A percentile compares a stretch with the other conserved stretches of the same genome.
Evolutionary conservation across 1,284 basidiomycete species (phyloP).

Genomic region (Boletus smithii): DNA sequence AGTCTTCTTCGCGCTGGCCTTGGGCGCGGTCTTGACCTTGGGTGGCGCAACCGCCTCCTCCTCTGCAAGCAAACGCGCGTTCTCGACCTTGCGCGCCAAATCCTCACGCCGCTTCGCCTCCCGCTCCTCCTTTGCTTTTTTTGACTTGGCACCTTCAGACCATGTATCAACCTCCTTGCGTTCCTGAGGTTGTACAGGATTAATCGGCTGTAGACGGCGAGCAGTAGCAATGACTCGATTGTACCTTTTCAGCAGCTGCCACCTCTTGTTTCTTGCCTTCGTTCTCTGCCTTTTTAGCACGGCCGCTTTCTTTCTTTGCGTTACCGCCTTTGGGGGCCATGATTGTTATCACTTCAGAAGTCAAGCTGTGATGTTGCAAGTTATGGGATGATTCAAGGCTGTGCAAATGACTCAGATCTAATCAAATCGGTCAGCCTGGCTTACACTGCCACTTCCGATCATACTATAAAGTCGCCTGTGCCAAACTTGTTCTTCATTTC

Average conservation of each 20-base stretch:
- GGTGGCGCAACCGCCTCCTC: conserved; percentile 72
- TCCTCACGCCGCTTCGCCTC: conserved; percentile 76
- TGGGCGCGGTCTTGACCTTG: conserved; percentile 65
- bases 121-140: conserved; percentile 65
- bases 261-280: conserved; percentile 73
- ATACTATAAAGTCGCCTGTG: conserved; percentile 14
- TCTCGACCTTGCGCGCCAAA: conserved; percentile 73
- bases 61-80: conserved; percentile 73
- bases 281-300: conserved; percentile 92
- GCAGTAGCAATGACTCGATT: conserved; percentile 10
- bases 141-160: conserved; percentile 67
- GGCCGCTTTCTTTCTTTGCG: conserved; percentile 84
- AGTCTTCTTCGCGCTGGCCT: conserved; percentile 61
- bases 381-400: too few relatives aligned
- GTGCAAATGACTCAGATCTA: conserved; percentile 26
- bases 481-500: conserved; percentile 1
- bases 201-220: conserved; percentile 2
- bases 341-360: neutral
- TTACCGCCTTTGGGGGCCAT: conserved; percentile 88
- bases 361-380: conserved; percentile 7
- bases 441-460: conserved; percentile 29
- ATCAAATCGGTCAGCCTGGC: conserved; percentile 25
- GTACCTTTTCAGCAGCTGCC: conserved; percentile 57
- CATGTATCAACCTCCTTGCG: conserved; percentile 77
- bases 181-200: conserved; percentile 47